Percentiles rank a stretch among this genome's conserved stretches.
phyloP scores from a whole-genome alignment of 2,329 filamentous ascomycete genomes.

The Colletotrichum nymphaeae region DNA sequence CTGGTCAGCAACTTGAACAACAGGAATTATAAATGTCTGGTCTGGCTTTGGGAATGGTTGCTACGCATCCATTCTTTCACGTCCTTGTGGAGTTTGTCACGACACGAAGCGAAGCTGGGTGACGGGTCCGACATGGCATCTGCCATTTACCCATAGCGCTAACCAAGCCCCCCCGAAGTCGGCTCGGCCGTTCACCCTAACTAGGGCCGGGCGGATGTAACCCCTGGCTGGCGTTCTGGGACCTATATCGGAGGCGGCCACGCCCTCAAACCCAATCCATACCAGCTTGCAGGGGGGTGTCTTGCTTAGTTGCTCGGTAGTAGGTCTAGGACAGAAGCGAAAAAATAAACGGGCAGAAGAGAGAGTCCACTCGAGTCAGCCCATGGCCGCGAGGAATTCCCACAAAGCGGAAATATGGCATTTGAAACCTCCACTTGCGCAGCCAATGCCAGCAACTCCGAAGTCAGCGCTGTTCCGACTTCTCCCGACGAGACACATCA shows the following conservation, averaged over 20 bases:
- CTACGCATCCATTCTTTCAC: not conserved
- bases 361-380: constrained; percentile 35
- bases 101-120: constrained; percentile 23
- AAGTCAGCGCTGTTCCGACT: constrained; percentile 33
- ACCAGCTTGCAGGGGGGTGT: constrained; percentile 4
- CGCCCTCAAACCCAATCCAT: constrained; percentile 1
- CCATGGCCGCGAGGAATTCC: constrained; percentile 24
- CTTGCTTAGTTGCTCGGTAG: not conserved
- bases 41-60: constrained; percentile 6
- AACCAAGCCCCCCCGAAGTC: constrained; percentile 30
- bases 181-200: constrained; percentile 33
- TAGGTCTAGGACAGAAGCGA: not conserved
- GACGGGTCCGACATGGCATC: constrained; percentile 16
- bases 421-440: constrained; percentile 33
- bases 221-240: constrained; percentile 23
- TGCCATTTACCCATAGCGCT: constrained; percentile 20
- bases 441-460: constrained; percentile 28
- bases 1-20: constrained; percentile 6
- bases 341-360: constrained; percentile 20
- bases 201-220: constrained; percentile 27
- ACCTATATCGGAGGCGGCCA: constrained; percentile 36
- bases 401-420: constrained; percentile 33
- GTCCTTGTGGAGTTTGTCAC: constrained; percentile 20
- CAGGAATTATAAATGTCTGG: constrained; percentile 16
- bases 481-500: constrained; percentile 29